Base-by-base conservation (phyloP, 352 stramenopile species). In the Globisporangium irregulare region DNA sequence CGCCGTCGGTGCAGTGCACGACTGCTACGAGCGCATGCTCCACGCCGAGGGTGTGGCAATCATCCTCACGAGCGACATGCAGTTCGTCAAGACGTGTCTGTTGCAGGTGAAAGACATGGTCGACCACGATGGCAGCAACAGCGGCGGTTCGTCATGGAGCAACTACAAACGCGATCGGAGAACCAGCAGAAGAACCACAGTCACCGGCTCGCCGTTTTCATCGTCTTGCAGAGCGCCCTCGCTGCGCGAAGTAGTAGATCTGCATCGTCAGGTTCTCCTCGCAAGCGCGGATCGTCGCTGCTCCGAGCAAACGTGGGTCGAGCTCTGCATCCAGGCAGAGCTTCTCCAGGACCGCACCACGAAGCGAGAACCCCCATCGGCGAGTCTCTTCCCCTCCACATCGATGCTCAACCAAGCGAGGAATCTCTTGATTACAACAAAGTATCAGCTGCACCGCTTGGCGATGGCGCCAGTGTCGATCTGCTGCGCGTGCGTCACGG, bases 11-110 rank as follows among this genome's bases (percentile, higher is more conserved):
- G 74, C 87, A 10, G 75, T 87, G 20, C 58, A 61, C 1, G 70
- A 71, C 6, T 68, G 69, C 4, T 84, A 82, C 54, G 69, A 82
- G 27, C 77, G 82, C 5, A 82, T 91, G 65, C 75, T 86, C 20
- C 67, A 81, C 22, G 74, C 81, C 0, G 82, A 92, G 38, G 74
- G 74, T 43, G 78, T 77, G 36, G 75, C 81, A 24, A 91, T 92
- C 58, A 79, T 92, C 46, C 76, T 91, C 50, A 89, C 82, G 22
- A 77, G 72, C 41, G 81, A 90, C 24, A 87, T 92, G 78, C 82
- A 90, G 55, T 80, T 82, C 48, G 65, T 82, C 53, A 90, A 89
- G 57, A 73, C 76, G 9, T 84, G 79, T 53, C 56, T 92, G 1
- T 8, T 72, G 3, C 63, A 77, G 3, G 77, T 90, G 0, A 22